phyloP scores from a whole-genome alignment of 306 rosid species.

The Pterocarpus macrocarpus region DNA sequence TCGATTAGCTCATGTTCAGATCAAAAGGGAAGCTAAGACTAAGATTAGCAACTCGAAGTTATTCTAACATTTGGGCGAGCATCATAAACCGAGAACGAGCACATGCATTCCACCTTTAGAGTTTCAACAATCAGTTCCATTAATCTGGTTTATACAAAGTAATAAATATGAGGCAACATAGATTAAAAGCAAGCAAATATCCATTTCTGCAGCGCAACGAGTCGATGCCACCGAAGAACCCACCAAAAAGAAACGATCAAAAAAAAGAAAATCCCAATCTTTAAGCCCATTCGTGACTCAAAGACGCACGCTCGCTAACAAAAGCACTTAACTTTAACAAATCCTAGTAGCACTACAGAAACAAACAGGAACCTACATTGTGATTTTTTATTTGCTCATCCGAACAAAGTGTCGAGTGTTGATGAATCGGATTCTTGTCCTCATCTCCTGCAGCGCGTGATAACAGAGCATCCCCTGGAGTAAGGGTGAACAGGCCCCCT shows the following conservation, averaged over 20 bases:
- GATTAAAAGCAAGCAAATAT: neutral
- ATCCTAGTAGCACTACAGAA: neutral
- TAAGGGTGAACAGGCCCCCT: conserved; percentile 88
- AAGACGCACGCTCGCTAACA: conserved; percentile 8
- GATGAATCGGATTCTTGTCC: neutral
- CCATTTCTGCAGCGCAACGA: conserved; percentile 45
- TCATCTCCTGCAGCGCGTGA: conserved; percentile 85
- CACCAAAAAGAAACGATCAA: conserved; percentile 13
- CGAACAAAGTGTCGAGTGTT: neutral
- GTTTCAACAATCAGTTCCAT: neutral
- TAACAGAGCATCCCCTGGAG: conserved; percentile 73
- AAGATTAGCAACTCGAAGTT: too few relatives aligned
- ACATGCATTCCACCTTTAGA: neutral
- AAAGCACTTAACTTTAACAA: neutral
- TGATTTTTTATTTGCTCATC: neutral
- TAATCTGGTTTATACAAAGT: conserved; percentile 32
- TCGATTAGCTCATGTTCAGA: neutral
- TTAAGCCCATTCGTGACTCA: neutral
- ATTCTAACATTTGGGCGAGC: neutral
- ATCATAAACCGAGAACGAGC: neutral
- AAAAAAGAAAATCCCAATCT: neutral
- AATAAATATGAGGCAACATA: conserved; percentile 6
- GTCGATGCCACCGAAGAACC: conserved; percentile 42
- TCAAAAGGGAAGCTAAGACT: neutral
- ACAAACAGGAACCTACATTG: conserved; percentile 9